A percentile compares a stretch with the other conserved stretches of the same genome.
These are phyloP conservation scores for Colletotrichum sp. DNA, from an alignment of 2,329 filamentous ascomycete species.

Conservation along the genomic window DNA sequence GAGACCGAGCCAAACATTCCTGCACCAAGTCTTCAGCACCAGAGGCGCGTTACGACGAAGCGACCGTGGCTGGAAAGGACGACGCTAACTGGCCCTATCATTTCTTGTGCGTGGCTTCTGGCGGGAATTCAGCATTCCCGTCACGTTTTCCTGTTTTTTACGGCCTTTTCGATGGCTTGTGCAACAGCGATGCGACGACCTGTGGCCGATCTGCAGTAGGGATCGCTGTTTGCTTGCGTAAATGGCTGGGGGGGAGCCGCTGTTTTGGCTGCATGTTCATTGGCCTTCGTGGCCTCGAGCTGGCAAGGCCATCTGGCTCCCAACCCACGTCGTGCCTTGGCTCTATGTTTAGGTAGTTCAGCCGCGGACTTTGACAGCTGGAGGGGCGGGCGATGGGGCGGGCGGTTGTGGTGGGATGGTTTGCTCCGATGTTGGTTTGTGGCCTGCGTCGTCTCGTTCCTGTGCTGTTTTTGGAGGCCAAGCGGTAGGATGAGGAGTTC, in stretches of 20 bases:
- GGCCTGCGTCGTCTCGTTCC: not conserved
- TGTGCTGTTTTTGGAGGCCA: not conserved
- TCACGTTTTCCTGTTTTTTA: conserved; percentile 10
- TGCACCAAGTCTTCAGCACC: not conserved
- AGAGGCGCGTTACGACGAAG: not conserved
- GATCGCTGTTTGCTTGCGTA: conserved; percentile 19
- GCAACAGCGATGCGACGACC: conserved; percentile 13
- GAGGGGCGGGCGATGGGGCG: not conserved
- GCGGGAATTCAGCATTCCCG: not conserved
- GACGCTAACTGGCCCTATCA: not conserved
- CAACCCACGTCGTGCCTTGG: not conserved
- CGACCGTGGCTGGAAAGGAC: not conserved
- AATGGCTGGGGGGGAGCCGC: conserved; percentile 7
- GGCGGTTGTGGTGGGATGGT: not conserved
- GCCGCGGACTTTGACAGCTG: conserved; percentile 1
- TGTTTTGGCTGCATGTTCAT: not conserved
- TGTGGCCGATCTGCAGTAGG: conserved; percentile 11
- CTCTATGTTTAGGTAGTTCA: not conserved
- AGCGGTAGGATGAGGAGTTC: not conserved
- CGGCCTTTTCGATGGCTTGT: not conserved
- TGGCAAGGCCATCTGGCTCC: not conserved
- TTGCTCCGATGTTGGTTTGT: not conserved
- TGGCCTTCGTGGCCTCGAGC: not conserved
- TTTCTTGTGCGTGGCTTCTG: not conserved
- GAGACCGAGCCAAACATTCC: not conserved